A percentile compares a stretch with the other conserved stretches of the same genome.
phyloP scores from a whole-genome alignment of 2,329 filamentous ascomycete genomes.

The Penicillium sp. region DNA sequence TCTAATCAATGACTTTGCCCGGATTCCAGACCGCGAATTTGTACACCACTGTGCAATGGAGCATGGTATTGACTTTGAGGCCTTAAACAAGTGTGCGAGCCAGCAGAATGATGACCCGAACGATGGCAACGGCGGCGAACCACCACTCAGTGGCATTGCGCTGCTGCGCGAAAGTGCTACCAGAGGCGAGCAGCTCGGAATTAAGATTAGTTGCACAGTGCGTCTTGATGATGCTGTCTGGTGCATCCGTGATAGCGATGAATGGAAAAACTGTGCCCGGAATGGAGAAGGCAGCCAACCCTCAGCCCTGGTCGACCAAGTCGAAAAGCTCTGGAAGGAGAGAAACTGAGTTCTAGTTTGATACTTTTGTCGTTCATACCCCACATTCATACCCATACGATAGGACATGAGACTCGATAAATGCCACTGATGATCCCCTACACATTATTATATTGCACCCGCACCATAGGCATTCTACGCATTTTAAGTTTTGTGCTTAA shows the following conservation, averaged over 20 bases:
- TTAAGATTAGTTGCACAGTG: constrained; percentile 73
- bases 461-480: neutral
- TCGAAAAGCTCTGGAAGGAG: constrained; percentile 64
- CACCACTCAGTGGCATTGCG: constrained; percentile 51
- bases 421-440: neutral
- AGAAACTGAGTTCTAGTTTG: constrained; percentile 13
- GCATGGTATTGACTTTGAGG: constrained; percentile 79
- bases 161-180: constrained; percentile 46
- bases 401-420: constrained; percentile 4
- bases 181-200: constrained; percentile 57
- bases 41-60: constrained; percentile 86
- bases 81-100: constrained; percentile 77
- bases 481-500: too few relatives aligned
- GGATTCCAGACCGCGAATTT: constrained; percentile 75
- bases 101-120: constrained; percentile 68
- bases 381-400: neutral
- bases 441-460: neutral
- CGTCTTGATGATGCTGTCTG: constrained; percentile 75
- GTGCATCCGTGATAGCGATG: constrained; percentile 75
- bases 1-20: constrained; percentile 68
- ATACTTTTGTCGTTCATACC: neutral
- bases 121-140: constrained; percentile 56
- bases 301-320: constrained; percentile 67
- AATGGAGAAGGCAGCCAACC: constrained; percentile 52
- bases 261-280: constrained; percentile 77